Base-by-base conservation (phyloP, 2,329 filamentous ascomycete species). In the Microdochium trichocladiopsis region DNA sequence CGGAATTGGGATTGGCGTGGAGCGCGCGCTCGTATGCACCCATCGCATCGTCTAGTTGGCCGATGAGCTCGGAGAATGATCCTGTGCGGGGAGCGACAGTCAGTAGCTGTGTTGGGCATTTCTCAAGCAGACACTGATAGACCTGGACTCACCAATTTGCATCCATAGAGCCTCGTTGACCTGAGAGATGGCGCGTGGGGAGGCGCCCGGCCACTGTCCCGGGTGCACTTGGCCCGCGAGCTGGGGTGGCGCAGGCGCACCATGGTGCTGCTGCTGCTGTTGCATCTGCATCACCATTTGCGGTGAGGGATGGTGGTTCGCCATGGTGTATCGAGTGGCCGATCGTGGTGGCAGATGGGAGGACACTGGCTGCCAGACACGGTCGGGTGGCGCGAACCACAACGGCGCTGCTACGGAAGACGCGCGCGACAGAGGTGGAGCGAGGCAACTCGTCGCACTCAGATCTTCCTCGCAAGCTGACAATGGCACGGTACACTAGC, bases 111-210 rank as follows among this genome's bases (percentile, higher is more conserved):
- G n/a, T n/a, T n/a, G n/a, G n/a, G n/a, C n/a, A n/a, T n/a, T n/a
- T n/a, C n/a, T n/a, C n/a, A n/a, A n/a, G 12, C 18, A 45, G 41
- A 22, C 16, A 18, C 12, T 45, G 14, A 9, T 21, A 23, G 41
- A 45, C 8, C 8, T 36, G 33, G 43, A 70, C 84, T 57, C 86
- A 96, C 91, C 93, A 60, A 97, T 88, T 67, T 94, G 88, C 65
- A 95, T 80, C 93, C 93, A 97, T 52, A 95, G 85, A 49, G 80
- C 79, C 72, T 97, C 93, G 63, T 95, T 97, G 64, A 93, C 80
- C 6, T 82, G 76, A 5, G 83, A 78, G 51, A 96, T 82, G 65
- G 90, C 87, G 61, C 92, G 87, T 60, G 88, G 80, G 49, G 80
- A 77, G 58, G 80, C 55, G 76, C 78, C 61, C 80, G 82, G 52